Percentiles rank a stretch among this genome's conserved stretches.
phyloP scores from a whole-genome alignment of 2,329 filamentous ascomycete genomes.

The Xylariaceae sp. region DNA sequence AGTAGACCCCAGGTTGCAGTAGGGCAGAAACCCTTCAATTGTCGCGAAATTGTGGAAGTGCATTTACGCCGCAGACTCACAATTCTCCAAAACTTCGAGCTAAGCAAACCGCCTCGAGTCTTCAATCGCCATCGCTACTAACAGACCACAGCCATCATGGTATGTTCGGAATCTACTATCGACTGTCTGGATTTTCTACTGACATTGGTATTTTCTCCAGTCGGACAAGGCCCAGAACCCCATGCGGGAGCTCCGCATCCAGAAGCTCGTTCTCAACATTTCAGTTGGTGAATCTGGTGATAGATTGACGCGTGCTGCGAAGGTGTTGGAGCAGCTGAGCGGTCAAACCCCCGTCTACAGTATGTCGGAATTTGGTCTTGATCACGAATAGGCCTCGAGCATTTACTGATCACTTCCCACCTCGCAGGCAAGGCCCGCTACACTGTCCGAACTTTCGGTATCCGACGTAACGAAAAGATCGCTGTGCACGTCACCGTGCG shows the following conservation, averaged over 20 bases:
- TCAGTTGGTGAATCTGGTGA: slow-evolving; percentile 99
- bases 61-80: slow-evolving; percentile 17
- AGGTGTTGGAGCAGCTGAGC: slow-evolving; percentile 99
- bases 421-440: slow-evolving; percentile 93
- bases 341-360: slow-evolving; percentile 99
- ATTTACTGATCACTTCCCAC: slow-evolving; percentile 21
- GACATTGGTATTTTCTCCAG: slow-evolving; percentile 44
- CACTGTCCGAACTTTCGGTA: slow-evolving; percentile 99
- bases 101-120: slow-evolving; percentile 17
- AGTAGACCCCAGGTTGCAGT: slow-evolving; percentile 18
- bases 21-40: slow-evolving; percentile 37
- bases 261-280: slow-evolving; percentile 76
- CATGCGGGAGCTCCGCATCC: slow-evolving; percentile 94
- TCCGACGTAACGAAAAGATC: slow-evolving; percentile 99
- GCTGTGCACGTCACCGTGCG: slow-evolving; percentile 99
- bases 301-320: slow-evolving; percentile 98
- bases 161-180: slow-evolving; percentile 27
- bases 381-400: slow-evolving; percentile 14
- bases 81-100: slow-evolving; percentile 18
- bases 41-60: slow-evolving; percentile 21
- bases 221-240: slow-evolving; percentile 93
- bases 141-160: slow-evolving; percentile 43
- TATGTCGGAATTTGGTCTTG: slow-evolving; percentile 50
- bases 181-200: slow-evolving; percentile 16
- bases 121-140: slow-evolving; percentile 31